Base-by-base conservation (phyloP, 176 grass and related monocot genomes). In the Triticum monococcum region DNA sequence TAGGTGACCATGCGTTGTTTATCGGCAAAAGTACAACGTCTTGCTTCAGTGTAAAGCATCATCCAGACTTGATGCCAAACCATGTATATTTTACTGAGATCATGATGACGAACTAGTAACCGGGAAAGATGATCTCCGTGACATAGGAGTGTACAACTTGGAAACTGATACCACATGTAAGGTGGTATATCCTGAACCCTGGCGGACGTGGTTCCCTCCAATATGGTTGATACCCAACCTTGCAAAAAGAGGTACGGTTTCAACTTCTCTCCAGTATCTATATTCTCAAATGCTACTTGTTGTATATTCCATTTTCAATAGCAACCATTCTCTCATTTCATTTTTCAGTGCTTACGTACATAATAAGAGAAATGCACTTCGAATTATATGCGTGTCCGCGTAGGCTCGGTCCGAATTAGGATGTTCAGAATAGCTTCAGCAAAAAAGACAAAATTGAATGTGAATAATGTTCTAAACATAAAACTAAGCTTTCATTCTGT, bases 171-270 rank as follows among this genome's bases (percentile, higher is more conserved):
- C 72, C 46, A 16, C 48, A 22, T 3, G 41, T 28, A 52, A 75
- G 9, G 72, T 50, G 72, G 43, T 75, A 7, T 52, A 2, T 30
- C 72, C 43, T 50, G 72, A 75, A 23, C 72, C 41, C 46, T 52
- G 72, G 72, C 12, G 2, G 7, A 30, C 0, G 3, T 75, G 72
- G 72, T 75, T 75, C 43, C 70, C 72, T 2, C 72, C 72, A 17
- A 75, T 75, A 75, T 75, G 72, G 41, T 8, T 75, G 10, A 75
- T 18, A 46, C 72, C 72, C n/a, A 75, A 75, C 8, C 41, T 75
- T 28, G 12, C 23, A 17, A 75, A 74, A 4, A 25, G 3, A 74
- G 11, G 71, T 74, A 30, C 4, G 13, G 24, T 26, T 28, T 64
- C 11, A 30, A n/a, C 62, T 30, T 28, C 62, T 64, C 11, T 2